Base-by-base conservation (phyloP, 2,329 filamentous ascomycete species). In the Colletotrichum shisoi region DNA sequence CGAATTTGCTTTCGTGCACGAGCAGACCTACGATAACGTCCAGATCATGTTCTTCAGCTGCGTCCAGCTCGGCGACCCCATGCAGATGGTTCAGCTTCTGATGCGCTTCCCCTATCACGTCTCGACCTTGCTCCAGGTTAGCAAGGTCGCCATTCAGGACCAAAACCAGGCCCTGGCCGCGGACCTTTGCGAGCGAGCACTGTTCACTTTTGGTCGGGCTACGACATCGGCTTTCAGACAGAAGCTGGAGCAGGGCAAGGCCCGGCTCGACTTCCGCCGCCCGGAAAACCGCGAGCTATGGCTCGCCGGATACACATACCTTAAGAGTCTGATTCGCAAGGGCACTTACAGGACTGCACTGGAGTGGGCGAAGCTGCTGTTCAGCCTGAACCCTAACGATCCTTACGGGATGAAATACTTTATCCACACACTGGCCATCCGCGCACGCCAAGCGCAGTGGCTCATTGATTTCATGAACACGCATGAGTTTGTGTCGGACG, bases 291-390 rank as follows among this genome's bases (percentile, higher is more conserved):
- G 95, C 49, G 94, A 98, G 76, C 89, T 99, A 70, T 97, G 92
- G 89, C 87, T 98, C 42, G 91, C 93, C 1, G 91, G 89, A 9
- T 96, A 93, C 82, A 89, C 94, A 71, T 97, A 97, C 73, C 90
- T 98, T 72, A 87, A 87, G 72, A 95, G 92, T 71, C 82, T 99
- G 24, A 85, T 93, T 17, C 89, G 93, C 79, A 94, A 96, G 72
- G 93, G 94, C n/a, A 97, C 94, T 1, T 97, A 93, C 83, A 86
- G 93, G 53, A 98, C 95, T 0, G 93, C 93, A 0, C 88, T 96
- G 54, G 95, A 98, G 77, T 99, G 95, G 94, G 87, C 92, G 7
- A 97, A 95, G 79, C 80, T 98, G 6, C 82, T 97, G 11, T 83
- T 96, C 37, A 87, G 89, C 65, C 79, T 98, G 66, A 87, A 93